phyloP scores from a whole-genome alignment of 345 rosid species.

The Linum trigynum region DNA sequence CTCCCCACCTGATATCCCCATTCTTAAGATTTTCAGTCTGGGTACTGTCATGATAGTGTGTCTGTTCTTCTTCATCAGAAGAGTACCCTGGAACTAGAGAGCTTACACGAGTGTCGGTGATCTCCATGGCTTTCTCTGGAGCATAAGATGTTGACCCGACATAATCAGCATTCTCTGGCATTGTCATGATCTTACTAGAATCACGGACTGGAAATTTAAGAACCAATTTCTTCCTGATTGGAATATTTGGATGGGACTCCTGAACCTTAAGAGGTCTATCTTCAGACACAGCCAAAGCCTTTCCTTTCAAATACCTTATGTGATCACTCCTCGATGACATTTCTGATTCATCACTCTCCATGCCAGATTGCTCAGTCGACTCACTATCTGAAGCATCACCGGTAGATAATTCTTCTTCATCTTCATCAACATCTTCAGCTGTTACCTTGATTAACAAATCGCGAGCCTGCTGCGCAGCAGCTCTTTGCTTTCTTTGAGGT shows the following conservation, averaged over 20 bases:
- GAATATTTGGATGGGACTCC: slow-evolving; percentile 40
- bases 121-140: slow-evolving; percentile 22
- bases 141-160: slow-evolving; percentile 42
- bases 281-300: slow-evolving; percentile 47
- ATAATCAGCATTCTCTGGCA: slow-evolving; percentile 29
- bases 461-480: slow-evolving; percentile 91
- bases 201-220: slow-evolving; percentile 60
- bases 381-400: slow-evolving; percentile 66
- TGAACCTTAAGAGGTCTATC: slow-evolving; percentile 30
- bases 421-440: slow-evolving; percentile 66
- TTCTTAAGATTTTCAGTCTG: slow-evolving; percentile 30
- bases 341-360: slow-evolving; percentile 61
- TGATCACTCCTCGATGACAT: slow-evolving; percentile 38
- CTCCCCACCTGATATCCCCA: slow-evolving; percentile 80
- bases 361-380: slow-evolving; percentile 42
- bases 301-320: slow-evolving; percentile 59
- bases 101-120: slow-evolving; percentile 22
- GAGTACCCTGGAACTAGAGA: slow-evolving; percentile 20
- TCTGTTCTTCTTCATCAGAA: slow-evolving; percentile 18
- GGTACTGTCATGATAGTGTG: slow-evolving; percentile 24
- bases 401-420: slow-evolving; percentile 64
- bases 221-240: slow-evolving; percentile 57
- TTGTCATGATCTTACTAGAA: slow-evolving; percentile 32
- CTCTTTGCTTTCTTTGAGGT: slow-evolving; percentile 92
- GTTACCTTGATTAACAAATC: slow-evolving; percentile 72